Conservation (phyloP, 768 basidiomycete genomes). For the Leccinum longicurvipes region DNA sequence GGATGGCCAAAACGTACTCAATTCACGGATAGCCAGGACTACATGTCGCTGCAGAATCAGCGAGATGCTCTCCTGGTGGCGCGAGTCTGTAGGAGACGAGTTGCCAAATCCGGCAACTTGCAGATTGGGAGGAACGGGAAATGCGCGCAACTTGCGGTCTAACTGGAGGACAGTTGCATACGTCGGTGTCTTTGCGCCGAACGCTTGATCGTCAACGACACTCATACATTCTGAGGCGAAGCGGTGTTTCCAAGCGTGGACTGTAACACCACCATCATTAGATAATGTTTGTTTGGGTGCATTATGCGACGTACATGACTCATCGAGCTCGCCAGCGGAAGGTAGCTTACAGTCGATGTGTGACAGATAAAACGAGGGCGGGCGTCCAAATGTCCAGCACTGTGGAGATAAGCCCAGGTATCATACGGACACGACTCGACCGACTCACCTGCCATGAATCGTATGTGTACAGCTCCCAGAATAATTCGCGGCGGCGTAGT, state of each 20-base stretch:
- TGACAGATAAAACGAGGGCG: conserved; percentile 62
- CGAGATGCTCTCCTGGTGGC: conserved; percentile 30
- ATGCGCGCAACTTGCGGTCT: conserved; percentile 63
- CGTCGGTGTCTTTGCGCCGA: conserved; percentile 64
- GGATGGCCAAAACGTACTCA: conserved; percentile 45
- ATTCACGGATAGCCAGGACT: conserved; percentile 64
- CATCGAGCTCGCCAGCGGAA: conserved; percentile 46
- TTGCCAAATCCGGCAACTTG: conserved; percentile 67
- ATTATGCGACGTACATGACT: conserved; percentile 45
- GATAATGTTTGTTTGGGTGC: not conserved
- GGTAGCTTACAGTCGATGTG: conserved; percentile 70
- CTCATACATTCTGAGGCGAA: conserved; percentile 69
- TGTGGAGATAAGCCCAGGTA: conserved; percentile 35
- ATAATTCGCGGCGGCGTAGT: conserved; percentile 58
- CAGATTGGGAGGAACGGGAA: conserved; percentile 63
- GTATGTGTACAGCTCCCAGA: conserved; percentile 56
- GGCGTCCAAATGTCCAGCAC: conserved; percentile 67
- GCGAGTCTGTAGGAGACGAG: conserved; percentile 43
- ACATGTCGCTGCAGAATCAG: conserved; percentile 64
- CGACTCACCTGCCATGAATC: conserved; percentile 34
- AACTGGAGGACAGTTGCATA: conserved; percentile 66
- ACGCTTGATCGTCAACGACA: conserved; percentile 66
- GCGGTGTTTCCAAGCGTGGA: conserved; percentile 67
- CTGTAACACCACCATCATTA: conserved; percentile 30
- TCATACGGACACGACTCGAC: not conserved